Conservation (phyloP, 495 filamentous ascomycete species). For the Xylaria nigripes region DNA sequence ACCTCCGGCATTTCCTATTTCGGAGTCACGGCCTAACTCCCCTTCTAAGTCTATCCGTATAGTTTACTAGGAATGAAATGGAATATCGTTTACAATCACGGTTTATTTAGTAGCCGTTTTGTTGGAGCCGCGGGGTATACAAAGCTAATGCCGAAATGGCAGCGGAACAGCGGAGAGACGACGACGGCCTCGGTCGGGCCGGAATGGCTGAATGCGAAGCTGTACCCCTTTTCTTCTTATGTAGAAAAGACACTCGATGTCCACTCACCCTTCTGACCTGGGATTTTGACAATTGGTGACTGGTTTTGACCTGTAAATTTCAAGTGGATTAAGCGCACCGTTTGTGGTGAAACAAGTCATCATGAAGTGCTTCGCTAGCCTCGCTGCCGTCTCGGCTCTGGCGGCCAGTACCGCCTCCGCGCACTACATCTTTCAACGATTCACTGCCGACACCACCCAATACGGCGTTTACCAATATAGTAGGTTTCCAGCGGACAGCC, state of each 20-base stretch:
- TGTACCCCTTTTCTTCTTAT: background rate
- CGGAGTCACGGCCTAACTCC: constrained; percentile 6
- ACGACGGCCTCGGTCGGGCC: constrained; percentile 12
- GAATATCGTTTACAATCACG: no score
- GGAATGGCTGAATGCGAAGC: constrained; percentile 4
- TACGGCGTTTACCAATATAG: constrained; percentile 22
- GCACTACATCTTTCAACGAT: constrained; percentile 27
- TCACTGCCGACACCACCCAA: constrained; percentile 17
- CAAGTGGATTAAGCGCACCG: constrained; percentile 9
- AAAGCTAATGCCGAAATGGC: constrained; percentile 7
- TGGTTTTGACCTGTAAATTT: constrained; percentile 10
- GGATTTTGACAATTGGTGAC: background rate
- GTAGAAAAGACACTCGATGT: background rate
- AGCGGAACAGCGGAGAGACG: constrained; percentile 4
- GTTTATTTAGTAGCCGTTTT: background rate
- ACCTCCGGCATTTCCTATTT: constrained; percentile 24
- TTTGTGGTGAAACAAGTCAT: constrained; percentile 2
- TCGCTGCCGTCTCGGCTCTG: constrained; percentile 18
- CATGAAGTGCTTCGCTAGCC: constrained; percentile 23
- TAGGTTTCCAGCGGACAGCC: constrained; percentile 9
- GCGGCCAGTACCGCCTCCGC: constrained; percentile 20
- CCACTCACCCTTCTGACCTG: background rate
- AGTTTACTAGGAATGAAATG: no score
- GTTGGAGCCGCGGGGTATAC: constrained; percentile 23
- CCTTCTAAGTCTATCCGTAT: no score